These are phyloP conservation scores for Phialophora macrospora DNA, from an alignment of 2,329 filamentous ascomycete species.

Conservation along the genomic window DNA sequence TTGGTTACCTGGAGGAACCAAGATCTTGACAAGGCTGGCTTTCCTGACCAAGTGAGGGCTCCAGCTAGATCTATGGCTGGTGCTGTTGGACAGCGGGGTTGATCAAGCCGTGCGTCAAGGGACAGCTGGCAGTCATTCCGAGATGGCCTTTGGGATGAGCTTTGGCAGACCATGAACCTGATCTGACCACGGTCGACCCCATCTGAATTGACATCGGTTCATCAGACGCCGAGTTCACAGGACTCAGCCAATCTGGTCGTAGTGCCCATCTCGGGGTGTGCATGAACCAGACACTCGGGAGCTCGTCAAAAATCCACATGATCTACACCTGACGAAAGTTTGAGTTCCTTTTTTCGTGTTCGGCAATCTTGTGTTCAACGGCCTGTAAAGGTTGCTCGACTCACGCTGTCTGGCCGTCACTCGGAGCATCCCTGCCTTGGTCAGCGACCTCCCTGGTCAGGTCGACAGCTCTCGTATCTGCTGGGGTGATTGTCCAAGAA, in stretches of 20 bases:
- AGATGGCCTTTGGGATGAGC: not conserved
- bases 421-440: not conserved
- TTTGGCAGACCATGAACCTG: not conserved
- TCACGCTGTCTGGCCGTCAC: not conserved
- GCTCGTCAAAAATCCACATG: not conserved
- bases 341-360: not conserved
- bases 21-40: conserved; percentile 9
- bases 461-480: not conserved
- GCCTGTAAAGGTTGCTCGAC: not conserved
- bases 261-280: not conserved
- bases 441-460: not conserved
- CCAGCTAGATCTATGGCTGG: not conserved
- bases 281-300: not conserved
- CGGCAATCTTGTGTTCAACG: conserved; percentile 2
- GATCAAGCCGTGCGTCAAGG: not conserved
- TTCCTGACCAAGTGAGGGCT: not conserved
- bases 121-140: not conserved
- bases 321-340: not conserved
- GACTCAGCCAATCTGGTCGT: too few species aligned
- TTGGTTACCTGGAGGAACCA: not conserved
- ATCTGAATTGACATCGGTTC: not conserved
- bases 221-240: not conserved
- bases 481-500: not conserved
- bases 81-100: not conserved
- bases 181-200: too few species aligned